These are phyloP conservation scores for Ceratobasidium sp. DNA, from an alignment of 1,284 basidiomycete species.

Conservation along the genomic window DNA sequence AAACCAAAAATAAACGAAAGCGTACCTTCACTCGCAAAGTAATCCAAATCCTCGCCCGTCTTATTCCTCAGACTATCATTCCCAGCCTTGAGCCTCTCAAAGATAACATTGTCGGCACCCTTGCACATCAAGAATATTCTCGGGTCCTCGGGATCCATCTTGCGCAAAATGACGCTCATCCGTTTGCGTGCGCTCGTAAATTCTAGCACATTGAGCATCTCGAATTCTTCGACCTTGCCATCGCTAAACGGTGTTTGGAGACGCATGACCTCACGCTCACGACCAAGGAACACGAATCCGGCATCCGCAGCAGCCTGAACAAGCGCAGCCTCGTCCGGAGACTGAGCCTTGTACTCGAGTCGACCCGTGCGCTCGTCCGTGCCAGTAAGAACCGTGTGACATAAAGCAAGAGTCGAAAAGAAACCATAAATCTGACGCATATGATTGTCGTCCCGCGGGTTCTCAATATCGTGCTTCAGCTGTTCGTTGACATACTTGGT, in stretches of 20 bases:
- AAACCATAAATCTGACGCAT: slow-evolving; percentile 84
- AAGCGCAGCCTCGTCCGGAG: slow-evolving; percentile 95
- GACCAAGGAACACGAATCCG: slow-evolving; percentile 91
- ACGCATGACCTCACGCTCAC: slow-evolving; percentile 79
- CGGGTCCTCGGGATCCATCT: slow-evolving; percentile 69
- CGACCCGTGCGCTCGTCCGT: slow-evolving; percentile 68
- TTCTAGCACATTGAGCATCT: slow-evolving; percentile 92
- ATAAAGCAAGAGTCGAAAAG: slow-evolving; percentile 92
- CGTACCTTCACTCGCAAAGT: slow-evolving; percentile 83
- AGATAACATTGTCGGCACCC: slow-evolving; percentile 94
- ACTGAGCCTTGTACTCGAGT: slow-evolving; percentile 95
- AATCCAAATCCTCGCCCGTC: slow-evolving; percentile 86
- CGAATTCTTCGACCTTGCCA: slow-evolving; percentile 78
- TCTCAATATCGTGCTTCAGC: slow-evolving; percentile 59
- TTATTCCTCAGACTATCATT: slow-evolving; percentile 74
- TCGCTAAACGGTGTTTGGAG: slow-evolving; percentile 82
- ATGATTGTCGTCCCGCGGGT: slow-evolving; percentile 57
- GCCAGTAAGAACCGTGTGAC: slow-evolving; percentile 92
- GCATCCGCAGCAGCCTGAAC: slow-evolving; percentile 96
- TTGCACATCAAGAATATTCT: slow-evolving; percentile 81
- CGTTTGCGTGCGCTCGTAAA: slow-evolving; percentile 95
- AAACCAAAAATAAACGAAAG: not conserved
- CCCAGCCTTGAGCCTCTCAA: slow-evolving; percentile 76
- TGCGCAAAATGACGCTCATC: slow-evolving; percentile 91
- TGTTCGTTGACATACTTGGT: slow-evolving; percentile 65